These are phyloP conservation scores for Colletotrichum trifolii DNA, from an alignment of 2,329 filamentous ascomycete genomes.

Conservation along the genomic window DNA sequence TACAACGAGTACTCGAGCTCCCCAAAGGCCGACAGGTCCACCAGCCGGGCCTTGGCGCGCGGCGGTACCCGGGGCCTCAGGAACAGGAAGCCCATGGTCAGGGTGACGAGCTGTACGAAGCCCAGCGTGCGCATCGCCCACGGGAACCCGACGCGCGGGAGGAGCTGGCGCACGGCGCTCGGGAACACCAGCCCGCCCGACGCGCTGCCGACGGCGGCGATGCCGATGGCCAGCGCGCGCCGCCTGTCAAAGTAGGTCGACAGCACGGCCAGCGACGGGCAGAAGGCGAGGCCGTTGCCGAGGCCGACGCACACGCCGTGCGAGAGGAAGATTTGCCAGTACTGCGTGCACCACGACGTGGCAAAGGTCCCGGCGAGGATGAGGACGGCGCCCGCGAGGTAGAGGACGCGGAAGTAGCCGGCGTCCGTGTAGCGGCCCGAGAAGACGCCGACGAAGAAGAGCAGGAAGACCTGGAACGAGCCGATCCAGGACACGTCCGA, in stretches of 20 bases:
- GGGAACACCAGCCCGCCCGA: conserved; percentile 67
- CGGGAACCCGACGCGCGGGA: conserved; percentile 62
- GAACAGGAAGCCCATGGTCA: conserved; percentile 50
- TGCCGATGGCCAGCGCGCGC: conserved; percentile 67
- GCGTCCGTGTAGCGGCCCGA: conserved; percentile 57
- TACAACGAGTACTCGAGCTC: conserved; percentile 43
- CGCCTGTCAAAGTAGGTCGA: conserved; percentile 70
- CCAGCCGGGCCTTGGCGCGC: conserved; percentile 50
- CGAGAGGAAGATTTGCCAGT: conserved; percentile 61
- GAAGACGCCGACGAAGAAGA: conserved; percentile 53
- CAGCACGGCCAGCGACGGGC: conserved; percentile 68
- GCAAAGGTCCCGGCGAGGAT: conserved; percentile 58
- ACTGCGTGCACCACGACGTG: conserved; percentile 53
- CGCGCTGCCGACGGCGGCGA: conserved; percentile 68
- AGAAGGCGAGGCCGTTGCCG: conserved; percentile 67
- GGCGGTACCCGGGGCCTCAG: conserved; percentile 54
- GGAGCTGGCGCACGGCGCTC: conserved; percentile 43
- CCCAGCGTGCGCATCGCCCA: conserved; percentile 64
- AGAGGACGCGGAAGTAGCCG: conserved; percentile 53
- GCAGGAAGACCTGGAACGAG: conserved; percentile 55
- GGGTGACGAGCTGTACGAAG: conserved; percentile 56
- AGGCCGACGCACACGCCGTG: conserved; percentile 61
- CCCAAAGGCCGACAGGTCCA: conserved; percentile 57
- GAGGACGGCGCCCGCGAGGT: conserved; percentile 50
- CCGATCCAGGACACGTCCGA: conserved; percentile 58